These are phyloP conservation scores for Pneumocystis jirovecii DNA, from an alignment of 1,139 yeast species.

Conservation along the genomic window DNA sequence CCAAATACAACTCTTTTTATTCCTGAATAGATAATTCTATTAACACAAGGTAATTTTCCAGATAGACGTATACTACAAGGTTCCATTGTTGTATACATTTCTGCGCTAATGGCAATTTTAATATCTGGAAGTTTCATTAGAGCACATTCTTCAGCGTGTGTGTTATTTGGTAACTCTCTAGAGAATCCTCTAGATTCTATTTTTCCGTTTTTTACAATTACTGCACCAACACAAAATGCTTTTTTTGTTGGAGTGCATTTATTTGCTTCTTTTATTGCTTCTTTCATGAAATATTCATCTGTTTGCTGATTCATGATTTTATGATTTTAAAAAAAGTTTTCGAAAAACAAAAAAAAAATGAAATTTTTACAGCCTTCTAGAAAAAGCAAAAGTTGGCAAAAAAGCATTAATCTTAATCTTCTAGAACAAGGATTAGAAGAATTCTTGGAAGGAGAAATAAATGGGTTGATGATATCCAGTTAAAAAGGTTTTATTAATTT, in stretches of 20 bases:
- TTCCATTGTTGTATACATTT: constrained; percentile 91
- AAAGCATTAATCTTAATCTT: not conserved
- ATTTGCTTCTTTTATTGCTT: constrained; percentile 62
- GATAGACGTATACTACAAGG: constrained; percentile 85
- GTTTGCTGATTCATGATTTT: not conserved
- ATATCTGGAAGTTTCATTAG: constrained; percentile 45
- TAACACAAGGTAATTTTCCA: constrained; percentile 81
- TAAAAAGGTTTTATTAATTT: not conserved
- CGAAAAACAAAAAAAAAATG: not conserved
- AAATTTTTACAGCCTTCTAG: not conserved
- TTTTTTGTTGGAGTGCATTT: constrained; percentile 74
- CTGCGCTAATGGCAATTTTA: constrained; percentile 60
- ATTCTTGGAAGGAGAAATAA: not conserved
- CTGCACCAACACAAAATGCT: constrained; percentile 90
- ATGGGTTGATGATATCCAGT: not conserved
- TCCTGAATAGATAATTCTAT: constrained; percentile 47
- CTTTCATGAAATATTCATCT: constrained; percentile 30
- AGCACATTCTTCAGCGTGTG: constrained; percentile 97
- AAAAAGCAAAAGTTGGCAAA: not conserved
- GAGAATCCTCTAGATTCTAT: constrained; percentile 72
- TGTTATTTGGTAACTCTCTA: constrained; percentile 83
- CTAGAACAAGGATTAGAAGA: not conserved
- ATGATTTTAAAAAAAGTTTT: not conserved
- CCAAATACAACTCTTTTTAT: constrained; percentile 80
- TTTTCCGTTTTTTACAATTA: constrained; percentile 45